phyloP scores from a whole-genome alignment of 495 filamentous ascomycete species.

The Hyaloscypha finlandica region DNA sequence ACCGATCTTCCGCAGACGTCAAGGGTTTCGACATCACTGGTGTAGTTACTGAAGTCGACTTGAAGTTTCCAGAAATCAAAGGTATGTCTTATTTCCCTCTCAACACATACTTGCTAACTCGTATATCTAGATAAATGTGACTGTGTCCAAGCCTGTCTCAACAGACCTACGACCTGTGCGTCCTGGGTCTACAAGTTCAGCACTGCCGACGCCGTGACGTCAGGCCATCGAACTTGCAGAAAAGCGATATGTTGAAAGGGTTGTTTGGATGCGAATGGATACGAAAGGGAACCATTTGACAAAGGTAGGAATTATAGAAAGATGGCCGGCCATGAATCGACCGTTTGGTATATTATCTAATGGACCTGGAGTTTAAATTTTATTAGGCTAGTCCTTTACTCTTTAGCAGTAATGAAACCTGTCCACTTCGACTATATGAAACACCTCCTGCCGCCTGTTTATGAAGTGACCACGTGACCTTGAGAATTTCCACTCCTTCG shows the following conservation, averaged over 20 bases:
- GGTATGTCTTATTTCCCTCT: background rate
- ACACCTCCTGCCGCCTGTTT: background rate
- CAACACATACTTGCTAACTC: background rate
- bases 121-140: background rate
- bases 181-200: slow-evolving; percentile 6
- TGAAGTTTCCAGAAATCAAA: slow-evolving; percentile 10
- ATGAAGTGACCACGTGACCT: background rate
- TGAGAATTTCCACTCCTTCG: too few relatives aligned
- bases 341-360: background rate
- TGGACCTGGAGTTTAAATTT: slow-evolving; percentile 8
- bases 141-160: slow-evolving; percentile 10
- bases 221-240: slow-evolving; percentile 8
- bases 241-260: slow-evolving; percentile 11
- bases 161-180: slow-evolving; percentile 5
- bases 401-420: background rate
- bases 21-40: slow-evolving; percentile 12
- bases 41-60: slow-evolving; percentile 8
- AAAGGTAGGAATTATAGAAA: background rate
- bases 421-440: background rate
- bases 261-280: too few relatives aligned
- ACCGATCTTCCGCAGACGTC: background rate
- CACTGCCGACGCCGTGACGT: background rate
- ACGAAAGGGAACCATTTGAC: too few relatives aligned
- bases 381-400: slow-evolving; percentile 4
- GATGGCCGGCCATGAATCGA: background rate